phyloP scores from a whole-genome alignment of 768 basidiomycete species.

The Termitomyces sp. region DNA sequence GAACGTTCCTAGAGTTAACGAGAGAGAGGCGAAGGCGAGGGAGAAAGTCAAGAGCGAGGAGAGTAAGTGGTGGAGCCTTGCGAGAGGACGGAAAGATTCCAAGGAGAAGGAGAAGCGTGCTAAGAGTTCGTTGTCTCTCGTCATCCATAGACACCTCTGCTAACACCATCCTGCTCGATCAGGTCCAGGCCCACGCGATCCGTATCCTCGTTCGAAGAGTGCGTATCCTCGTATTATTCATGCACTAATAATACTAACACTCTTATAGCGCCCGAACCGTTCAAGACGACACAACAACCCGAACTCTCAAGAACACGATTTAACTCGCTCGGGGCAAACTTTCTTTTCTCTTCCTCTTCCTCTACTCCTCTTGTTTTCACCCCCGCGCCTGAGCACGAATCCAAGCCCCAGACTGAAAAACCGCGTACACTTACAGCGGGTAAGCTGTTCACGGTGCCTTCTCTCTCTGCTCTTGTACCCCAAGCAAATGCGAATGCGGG shows the following conservation, averaged over 20 bases:
- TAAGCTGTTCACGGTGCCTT: too few relatives aligned
- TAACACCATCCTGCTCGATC: not conserved
- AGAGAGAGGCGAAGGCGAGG: conserved; percentile 16
- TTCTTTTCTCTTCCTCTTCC: conserved; percentile 22
- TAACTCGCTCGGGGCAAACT: conserved; percentile 52
- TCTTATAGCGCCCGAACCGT: conserved; percentile 40
- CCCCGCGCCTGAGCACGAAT: not conserved
- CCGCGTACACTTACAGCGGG: conserved; percentile 26
- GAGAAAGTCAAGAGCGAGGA: conserved; percentile 30
- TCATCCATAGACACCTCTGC: not conserved
- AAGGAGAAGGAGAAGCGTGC: conserved; percentile 51
- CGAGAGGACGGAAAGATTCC: conserved; percentile 66
- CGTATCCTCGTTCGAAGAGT: conserved; percentile 35
- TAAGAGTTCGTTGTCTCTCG: conserved; percentile 31
- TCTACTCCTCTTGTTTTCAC: not conserved
- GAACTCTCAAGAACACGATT: conserved; percentile 43
- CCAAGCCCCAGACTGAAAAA: conserved; percentile 11
- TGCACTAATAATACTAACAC: conserved; percentile 2
- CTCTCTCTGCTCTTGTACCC: not conserved
- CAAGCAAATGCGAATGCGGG: not conserved
- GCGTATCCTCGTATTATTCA: conserved; percentile 7
- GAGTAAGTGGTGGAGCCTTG: conserved; percentile 81
- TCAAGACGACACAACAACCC: conserved; percentile 19
- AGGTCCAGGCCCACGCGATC: conserved; percentile 34
- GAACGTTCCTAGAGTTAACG: conserved; percentile 35